Conservation (phyloP, 2,329 filamentous ascomycete species). For the Ramularia collo-cygni region DNA sequence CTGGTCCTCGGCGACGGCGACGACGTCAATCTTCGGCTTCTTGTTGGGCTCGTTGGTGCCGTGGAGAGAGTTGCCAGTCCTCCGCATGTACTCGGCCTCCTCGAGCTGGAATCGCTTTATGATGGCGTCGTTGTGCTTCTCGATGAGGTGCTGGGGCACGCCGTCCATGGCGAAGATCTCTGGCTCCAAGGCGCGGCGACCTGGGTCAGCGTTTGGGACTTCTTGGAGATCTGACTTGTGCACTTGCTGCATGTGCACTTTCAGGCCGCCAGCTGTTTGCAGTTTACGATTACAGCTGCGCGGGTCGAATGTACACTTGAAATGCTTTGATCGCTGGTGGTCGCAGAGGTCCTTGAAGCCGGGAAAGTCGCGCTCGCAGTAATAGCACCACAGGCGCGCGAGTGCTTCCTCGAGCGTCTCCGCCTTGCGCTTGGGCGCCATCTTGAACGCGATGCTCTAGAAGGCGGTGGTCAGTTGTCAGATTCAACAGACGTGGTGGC, state of each 20-base stretch:
- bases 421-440: conserved; percentile 60
- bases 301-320: conserved; percentile 67
- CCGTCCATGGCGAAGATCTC: conserved; percentile 99
- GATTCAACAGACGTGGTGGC: too few species aligned
- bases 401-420: conserved; percentile 86
- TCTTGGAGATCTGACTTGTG: conserved; percentile 86
- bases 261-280: conserved; percentile 91
- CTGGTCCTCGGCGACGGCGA: conserved; percentile 2
- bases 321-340: conserved; percentile 99
- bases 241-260: conserved; percentile 96
- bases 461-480: too few species aligned
- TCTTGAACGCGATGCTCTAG: conserved; percentile 1
- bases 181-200: conserved; percentile 76
- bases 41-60: conserved; percentile 16
- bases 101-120: conserved; percentile 78
- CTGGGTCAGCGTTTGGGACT: conserved; percentile 87
- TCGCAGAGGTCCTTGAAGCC: conserved; percentile 93
- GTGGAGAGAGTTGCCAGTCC: conserved; percentile 75
- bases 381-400: conserved; percentile 90
- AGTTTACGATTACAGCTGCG: conserved; percentile 70
- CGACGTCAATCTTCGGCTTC: conserved; percentile 4
- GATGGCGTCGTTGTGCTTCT: conserved; percentile 80
- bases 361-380: conserved; percentile 98
- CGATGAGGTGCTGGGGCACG: conserved; percentile 76
- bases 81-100: conserved; percentile 72